Conservation (phyloP, 1,284 basidiomycete species). For the Earliella scabrosa region DNA sequence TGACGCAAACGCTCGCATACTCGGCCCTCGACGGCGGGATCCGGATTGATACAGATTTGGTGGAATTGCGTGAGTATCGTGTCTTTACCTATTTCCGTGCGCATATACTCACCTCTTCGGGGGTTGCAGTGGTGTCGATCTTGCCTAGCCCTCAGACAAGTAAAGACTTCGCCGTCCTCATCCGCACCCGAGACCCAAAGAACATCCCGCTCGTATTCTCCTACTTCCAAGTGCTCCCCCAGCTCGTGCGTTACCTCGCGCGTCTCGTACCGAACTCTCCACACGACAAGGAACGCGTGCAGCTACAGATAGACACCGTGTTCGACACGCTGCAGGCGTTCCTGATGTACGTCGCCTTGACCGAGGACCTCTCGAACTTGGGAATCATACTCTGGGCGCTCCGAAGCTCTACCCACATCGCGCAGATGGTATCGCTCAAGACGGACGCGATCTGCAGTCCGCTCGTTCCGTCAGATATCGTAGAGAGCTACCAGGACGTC, state of each 20-base stretch:
- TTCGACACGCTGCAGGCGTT: slow-evolving; percentile 1
- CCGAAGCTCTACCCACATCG: slow-evolving; percentile 3
- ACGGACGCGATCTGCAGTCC: slow-evolving; percentile 9
- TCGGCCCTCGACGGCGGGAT: neutral
- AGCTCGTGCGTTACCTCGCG: slow-evolving; percentile 1
- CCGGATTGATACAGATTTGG: neutral
- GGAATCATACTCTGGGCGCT: slow-evolving; percentile 12
- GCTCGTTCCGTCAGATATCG: slow-evolving; percentile 4
- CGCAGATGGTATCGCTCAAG: slow-evolving; percentile 5
- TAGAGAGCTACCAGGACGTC: slow-evolving; percentile 5
- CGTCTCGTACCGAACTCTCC: neutral
- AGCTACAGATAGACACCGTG: slow-evolving; percentile 8
- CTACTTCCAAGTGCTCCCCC: neutral
- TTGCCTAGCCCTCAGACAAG: neutral
- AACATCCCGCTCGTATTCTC: slow-evolving; percentile 1
- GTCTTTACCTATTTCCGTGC: neutral
- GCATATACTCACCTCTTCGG: neutral
- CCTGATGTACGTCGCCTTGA: slow-evolving; percentile 2
- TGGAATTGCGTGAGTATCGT: slow-evolving; percentile 1
- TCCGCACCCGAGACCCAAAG: slow-evolving; percentile 1
- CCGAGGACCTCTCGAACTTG: slow-evolving; percentile 4
- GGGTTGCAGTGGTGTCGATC: neutral
- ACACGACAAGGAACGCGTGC: slow-evolving; percentile 4
- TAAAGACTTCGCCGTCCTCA: neutral
- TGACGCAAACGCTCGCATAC: neutral